Evolutionary conservation across 2,329 filamentous ascomycete species (phyloP), one percentile per base, ranked within the genome.

Genomic region (Fusarium staphyleae): DNA sequence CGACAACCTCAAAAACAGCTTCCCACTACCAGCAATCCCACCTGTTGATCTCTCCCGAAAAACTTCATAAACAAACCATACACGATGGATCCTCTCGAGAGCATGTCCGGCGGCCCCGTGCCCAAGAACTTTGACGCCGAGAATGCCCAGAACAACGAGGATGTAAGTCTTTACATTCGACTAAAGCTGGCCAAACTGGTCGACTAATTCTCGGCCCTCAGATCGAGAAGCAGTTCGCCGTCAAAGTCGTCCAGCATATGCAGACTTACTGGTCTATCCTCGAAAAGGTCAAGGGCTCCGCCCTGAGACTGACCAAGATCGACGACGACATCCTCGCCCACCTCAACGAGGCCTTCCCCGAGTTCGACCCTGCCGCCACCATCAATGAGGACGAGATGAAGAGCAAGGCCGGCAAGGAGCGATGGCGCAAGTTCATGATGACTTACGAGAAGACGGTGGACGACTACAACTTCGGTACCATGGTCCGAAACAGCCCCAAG

Each of bases 141-240:
- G 68, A 73, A 81, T 39, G 79, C 81, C 45, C 71, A 75, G 52
- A 84, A 84, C 69, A 77, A 81, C 67, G 80, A 83, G 66, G 80
- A 83, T 72, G 81, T 82, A 66, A 64, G 87, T 32, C 26, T n/a
- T 47, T 13, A 22, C 32, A 40, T 12, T 18, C 13, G 14, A 12
- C 7, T 7, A 7, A 22, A 22, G 19, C 4, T 7, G 7, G 7
- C 19, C 19, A 22, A 7, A 22, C 19, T 7, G 12, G 26, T 43
- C 53, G 30, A 45, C 55, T 53, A 18, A 56, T 39, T 10, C n/a
- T 24, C 24, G 16, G 3, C 14, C 15, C 7, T 30, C 15, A 96
- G 90, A 97, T 99, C 73, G 95, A 99, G 84, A 96, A 97, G 83
- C 95, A 98, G 76, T 99, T 99, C 70, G 95, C 95, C 24, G 95